Evolutionary conservation across 495 filamentous ascomycete genomes (phyloP).

Genomic region (Talaromyces wortmannii): DNA sequence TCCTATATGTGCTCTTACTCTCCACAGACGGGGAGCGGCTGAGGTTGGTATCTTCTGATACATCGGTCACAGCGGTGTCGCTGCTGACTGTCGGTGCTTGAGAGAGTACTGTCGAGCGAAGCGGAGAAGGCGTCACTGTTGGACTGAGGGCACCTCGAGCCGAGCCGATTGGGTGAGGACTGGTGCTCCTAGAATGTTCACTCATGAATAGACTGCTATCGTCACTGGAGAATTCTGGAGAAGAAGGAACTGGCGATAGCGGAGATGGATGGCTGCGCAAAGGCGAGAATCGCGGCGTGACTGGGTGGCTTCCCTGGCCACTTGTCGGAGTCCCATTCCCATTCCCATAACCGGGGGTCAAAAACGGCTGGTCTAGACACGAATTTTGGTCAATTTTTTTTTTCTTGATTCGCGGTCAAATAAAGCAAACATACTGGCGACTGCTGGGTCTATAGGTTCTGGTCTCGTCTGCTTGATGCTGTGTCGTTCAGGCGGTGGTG

Average conservation of each 20-base stretch:
- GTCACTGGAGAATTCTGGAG: slow-evolving; percentile 32
- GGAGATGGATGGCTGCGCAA: slow-evolving; percentile 42
- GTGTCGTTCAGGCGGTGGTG: background rate
- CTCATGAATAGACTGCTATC: background rate
- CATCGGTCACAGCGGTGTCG: slow-evolving; percentile 1
- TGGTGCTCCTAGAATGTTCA: background rate
- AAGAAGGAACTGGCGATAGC: slow-evolving; percentile 30
- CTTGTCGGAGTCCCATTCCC: slow-evolving; percentile 43
- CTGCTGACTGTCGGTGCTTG: background rate
- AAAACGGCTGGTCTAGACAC: slow-evolving; percentile 53
- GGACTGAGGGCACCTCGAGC: background rate
- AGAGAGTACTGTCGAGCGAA: slow-evolving; percentile 3
- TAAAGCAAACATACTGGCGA: slow-evolving; percentile 42
- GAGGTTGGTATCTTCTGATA: slow-evolving; percentile 11
- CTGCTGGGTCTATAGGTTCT: slow-evolving; percentile 41
- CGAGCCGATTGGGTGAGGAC: background rate
- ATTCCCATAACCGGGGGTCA: slow-evolving; percentile 43
- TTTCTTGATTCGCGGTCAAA: background rate
- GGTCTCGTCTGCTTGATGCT: slow-evolving; percentile 16
- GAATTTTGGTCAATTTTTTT: background rate
- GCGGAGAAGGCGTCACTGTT: slow-evolving; percentile 1
- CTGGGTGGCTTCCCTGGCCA: slow-evolving; percentile 51
- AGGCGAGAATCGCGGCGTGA: slow-evolving; percentile 41
- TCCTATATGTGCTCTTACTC: slow-evolving; percentile 39
- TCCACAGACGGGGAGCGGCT: slow-evolving; percentile 26